Base-by-base conservation (phyloP, 257 asterid genomes). In the Solanum clarkiae region DNA sequence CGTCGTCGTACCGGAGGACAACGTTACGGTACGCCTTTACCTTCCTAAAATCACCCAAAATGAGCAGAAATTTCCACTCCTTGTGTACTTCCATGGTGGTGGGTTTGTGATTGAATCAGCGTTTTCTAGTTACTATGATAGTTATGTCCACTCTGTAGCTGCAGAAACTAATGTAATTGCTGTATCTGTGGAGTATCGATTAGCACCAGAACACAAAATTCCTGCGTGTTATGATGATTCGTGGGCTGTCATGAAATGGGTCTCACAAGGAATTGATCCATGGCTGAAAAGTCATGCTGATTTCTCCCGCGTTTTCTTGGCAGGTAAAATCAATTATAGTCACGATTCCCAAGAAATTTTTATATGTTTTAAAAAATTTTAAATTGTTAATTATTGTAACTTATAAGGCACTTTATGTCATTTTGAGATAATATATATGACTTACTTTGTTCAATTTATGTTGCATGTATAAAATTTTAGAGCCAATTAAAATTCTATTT, bases 31-130 rank as follows among this genome's bases (percentile, higher is more conserved):
- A 53, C 84, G 98, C 14, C 40, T 95, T 15, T 94, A 66, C 95
- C 92, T 91, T 80, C 97, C 97, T 40, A 82, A 77, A 24, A 54
- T 88, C 80, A 4, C 88, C 85, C n/a, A 18, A 1, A 22, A 85
- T 8, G 87, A 45, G 18, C 84, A 68, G 13, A 93, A 90, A 47
- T 93, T 91, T 13, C 98, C 97, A n/a, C 88, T 95, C 68, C 62
- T 94, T 69, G 60, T 94, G 84, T 93, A 94, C 91, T 15, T 87
- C 89, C 99, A 95, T 90, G 99, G 99, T 32, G 99, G 98, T 54
- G 99, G 71, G 5, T 93, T 93, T 86, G 63, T 75, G 2, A 82
- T 91, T 51, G 89, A 90, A 57, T 94, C 98, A 0, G 93, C 97
- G 1, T 92, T 93, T 90, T 91, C 96, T 11, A 65, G 93, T 0